These are phyloP conservation scores for Geotrichum reessii DNA, from an alignment of 1,139 yeast species.

Conservation along the genomic window DNA sequence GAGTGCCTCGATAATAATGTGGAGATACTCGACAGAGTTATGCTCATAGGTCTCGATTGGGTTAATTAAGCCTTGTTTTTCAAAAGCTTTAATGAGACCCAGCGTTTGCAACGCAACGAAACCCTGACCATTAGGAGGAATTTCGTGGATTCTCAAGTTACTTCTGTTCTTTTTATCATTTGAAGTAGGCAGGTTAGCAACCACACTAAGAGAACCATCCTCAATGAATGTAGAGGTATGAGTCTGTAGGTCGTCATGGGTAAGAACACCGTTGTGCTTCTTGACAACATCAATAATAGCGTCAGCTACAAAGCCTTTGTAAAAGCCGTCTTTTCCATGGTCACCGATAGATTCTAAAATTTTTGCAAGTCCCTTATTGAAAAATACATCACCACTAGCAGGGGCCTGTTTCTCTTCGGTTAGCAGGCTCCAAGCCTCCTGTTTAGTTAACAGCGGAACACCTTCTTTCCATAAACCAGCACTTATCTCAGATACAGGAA, in stretches of 20 bases:
- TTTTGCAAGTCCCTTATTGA: conserved; percentile 50
- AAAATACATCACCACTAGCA: conserved; percentile 53
- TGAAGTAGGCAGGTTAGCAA: conserved; percentile 38
- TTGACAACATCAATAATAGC: conserved; percentile 54
- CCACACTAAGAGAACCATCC: conserved; percentile 46
- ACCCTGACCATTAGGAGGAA: conserved; percentile 82
- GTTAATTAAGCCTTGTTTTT: conserved; percentile 38
- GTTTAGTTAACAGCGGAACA: conserved; percentile 17
- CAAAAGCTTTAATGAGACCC: conserved; percentile 57
- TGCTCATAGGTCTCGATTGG: conserved; percentile 45
- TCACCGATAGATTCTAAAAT: conserved; percentile 50
- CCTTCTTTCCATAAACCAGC: conserved; percentile 49
- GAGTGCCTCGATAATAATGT: conserved; percentile 60
- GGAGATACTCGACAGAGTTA: conserved; percentile 68
- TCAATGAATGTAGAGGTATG: conserved; percentile 59
- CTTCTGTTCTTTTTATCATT: not conserved
- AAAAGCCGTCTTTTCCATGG: conserved; percentile 60
- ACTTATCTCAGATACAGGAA: conserved; percentile 56
- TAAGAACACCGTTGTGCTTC: conserved; percentile 51
- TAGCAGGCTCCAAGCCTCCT: conserved; percentile 39
- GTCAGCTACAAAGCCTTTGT: conserved; percentile 61
- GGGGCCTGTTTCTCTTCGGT: conserved; percentile 44
- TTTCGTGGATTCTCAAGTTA: conserved; percentile 52
- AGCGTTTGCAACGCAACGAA: conserved; percentile 63
- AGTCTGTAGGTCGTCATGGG: conserved; percentile 48